These are phyloP conservation scores for Alopecurus myosuroides DNA, from an alignment of 176 grass and related monocot genomes.

Conservation along the genomic window DNA sequence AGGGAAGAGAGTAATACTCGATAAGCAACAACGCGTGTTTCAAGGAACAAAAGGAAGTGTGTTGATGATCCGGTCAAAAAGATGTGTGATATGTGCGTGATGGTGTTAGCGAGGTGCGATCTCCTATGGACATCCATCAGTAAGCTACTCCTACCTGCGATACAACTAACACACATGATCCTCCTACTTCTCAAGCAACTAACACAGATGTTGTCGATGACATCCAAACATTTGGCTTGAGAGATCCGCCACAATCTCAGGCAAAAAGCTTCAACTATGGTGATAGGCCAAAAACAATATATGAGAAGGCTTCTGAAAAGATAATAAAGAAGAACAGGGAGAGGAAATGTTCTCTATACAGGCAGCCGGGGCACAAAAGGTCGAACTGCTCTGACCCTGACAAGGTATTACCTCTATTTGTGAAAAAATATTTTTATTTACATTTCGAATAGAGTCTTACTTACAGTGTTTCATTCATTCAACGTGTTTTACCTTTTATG, in stretches of 20 bases:
- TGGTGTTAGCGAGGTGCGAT: background rate
- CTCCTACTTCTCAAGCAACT: too few species aligned
- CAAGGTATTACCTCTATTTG: too few species aligned
- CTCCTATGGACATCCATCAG: background rate
- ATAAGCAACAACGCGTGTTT: background rate
- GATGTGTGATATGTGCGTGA: background rate
- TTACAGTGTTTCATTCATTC: too few species aligned
- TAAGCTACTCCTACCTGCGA: too few species aligned
- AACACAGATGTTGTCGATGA: too few species aligned
- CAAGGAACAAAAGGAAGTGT: background rate
- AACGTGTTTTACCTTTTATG: too few species aligned
- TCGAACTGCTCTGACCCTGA: too few species aligned
- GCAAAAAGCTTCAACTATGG: background rate
- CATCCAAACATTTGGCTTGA: background rate
- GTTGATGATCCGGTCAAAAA: background rate
- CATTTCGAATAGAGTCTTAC: too few species aligned
- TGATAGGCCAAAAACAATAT: background rate
- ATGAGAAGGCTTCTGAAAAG: background rate
- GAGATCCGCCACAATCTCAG: background rate
- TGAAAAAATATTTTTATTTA: too few species aligned
- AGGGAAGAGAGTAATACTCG: background rate
- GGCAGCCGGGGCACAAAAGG: background rate
- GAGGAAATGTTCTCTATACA: background rate
- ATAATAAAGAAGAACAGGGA: background rate
- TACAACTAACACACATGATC: too few species aligned